Percentiles rank a stretch among this genome's conserved stretches.
phyloP scores from a whole-genome alignment of 257 asterid genomes.

The Cinchona pubescens region DNA sequence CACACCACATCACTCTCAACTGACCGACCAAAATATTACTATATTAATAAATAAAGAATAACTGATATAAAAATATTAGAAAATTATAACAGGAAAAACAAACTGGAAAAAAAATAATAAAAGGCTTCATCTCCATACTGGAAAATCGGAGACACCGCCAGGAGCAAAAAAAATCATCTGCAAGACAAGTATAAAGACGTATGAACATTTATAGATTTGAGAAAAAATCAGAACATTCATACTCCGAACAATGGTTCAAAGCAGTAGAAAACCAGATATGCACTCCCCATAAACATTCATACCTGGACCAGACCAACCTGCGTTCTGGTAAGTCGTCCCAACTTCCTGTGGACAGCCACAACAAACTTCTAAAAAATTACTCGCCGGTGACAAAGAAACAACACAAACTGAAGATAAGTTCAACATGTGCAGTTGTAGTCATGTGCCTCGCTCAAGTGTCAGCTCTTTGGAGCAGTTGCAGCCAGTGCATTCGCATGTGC shows the following conservation, averaged over 20 bases:
- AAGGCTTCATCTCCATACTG: slow-evolving; percentile 3
- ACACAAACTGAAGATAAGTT: not conserved
- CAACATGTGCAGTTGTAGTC: not conserved
- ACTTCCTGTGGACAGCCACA: not conserved
- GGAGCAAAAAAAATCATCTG: not conserved
- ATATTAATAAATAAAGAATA: slow-evolving; percentile 12
- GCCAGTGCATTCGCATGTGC: slow-evolving; percentile 86
- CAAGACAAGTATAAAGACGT: not conserved
- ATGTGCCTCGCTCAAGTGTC: slow-evolving; percentile 24
- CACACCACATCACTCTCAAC: slow-evolving; percentile 12
- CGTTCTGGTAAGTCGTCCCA: slow-evolving; percentile 5
- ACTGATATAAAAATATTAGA: not conserved
- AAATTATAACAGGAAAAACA: not conserved
- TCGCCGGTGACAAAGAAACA: not conserved
- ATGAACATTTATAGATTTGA: not conserved
- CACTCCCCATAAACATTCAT: no score
- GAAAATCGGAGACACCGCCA: slow-evolving; percentile 12
- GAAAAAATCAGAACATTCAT: not conserved
- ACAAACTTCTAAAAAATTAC: not conserved
- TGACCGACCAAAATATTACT: not conserved
- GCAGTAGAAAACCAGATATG: no score
- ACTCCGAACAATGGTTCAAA: no score
- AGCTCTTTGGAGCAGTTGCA: slow-evolving; percentile 73
- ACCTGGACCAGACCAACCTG: slow-evolving; percentile 12
- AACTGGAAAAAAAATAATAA: not conserved